These are phyloP conservation scores for Loxodes magnus DNA, from an alignment of 73 alveolate species.

Conservation along the genomic window DNA sequence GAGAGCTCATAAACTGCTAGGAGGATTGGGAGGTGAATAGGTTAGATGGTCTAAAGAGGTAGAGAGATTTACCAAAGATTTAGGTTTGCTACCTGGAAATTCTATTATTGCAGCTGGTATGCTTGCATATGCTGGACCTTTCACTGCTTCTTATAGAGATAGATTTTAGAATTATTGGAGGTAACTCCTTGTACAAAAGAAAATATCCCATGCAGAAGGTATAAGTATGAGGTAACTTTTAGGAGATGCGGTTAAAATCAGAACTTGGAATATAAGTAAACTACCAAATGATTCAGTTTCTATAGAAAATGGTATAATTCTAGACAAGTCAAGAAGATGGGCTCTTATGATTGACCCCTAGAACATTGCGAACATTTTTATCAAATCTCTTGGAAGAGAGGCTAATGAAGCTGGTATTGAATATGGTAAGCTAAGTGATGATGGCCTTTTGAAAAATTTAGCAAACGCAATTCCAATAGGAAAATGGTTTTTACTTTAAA, in stretches of 20 bases:
- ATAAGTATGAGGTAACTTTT: conserved; percentile 42
- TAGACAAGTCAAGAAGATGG: conserved; percentile 59
- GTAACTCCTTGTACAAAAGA: conserved; percentile 62
- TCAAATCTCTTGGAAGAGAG: conserved; percentile 95
- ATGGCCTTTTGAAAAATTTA: conserved; percentile 30
- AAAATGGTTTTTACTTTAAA: conserved; percentile 96
- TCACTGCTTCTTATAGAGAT: conserved; percentile 86
- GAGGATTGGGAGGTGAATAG: conserved; percentile 96
- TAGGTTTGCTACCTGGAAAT: conserved; percentile 90
- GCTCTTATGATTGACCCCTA: conserved; percentile 99
- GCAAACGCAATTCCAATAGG: conserved; percentile 41
- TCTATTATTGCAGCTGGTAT: conserved; percentile 97
- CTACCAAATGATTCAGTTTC: conserved; percentile 97
- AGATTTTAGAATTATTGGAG: conserved; percentile 91
- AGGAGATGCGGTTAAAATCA: conserved; percentile 46
- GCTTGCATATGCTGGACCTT: conserved; percentile 99
- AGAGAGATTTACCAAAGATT: conserved; percentile 61
- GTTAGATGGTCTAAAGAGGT: conserved; percentile 97
- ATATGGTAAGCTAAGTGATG: conserved; percentile 51
- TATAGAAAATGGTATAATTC: conserved; percentile 79
- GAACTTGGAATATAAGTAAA: conserved; percentile 15
- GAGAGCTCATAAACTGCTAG: conserved; percentile 94
- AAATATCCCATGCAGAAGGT: conserved; percentile 5
- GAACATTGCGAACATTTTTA: conserved; percentile 89
- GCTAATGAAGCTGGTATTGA: conserved; percentile 80